Evolutionary conservation across 2,329 filamentous ascomycete genomes (phyloP).

Genomic region (Aspergillus flavus): DNA sequence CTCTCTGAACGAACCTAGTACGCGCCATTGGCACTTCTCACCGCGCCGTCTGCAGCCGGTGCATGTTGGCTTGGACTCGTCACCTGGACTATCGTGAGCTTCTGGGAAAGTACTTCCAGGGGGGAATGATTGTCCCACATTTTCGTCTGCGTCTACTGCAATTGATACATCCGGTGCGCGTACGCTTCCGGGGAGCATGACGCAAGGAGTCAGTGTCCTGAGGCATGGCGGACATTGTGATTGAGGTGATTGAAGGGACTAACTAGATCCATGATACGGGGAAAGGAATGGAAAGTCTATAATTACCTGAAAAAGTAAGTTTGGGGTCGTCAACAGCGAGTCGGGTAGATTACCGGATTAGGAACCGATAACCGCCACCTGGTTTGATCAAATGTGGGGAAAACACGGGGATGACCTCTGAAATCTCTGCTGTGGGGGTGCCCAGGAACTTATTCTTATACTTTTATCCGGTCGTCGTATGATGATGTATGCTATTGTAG

Average conservation of each 20-base stretch:
- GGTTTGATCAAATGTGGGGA: constrained; percentile 8
- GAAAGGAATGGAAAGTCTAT: not conserved
- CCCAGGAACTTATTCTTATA: not conserved
- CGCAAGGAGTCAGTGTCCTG: constrained; percentile 9
- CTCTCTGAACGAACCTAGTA: constrained; percentile 34
- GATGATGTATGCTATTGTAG: not conserved
- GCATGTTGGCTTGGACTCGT: constrained; percentile 35
- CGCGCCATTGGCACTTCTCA: constrained; percentile 35
- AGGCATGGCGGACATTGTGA: not conserved
- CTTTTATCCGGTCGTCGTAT: not conserved
- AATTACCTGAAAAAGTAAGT: not conserved
- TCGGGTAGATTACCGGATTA: constrained; percentile 16
- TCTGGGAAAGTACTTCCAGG: not conserved
- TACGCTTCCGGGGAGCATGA: constrained; percentile 25
- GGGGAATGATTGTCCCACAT: constrained; percentile 21
- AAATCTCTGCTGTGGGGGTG: not conserved
- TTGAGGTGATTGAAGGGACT: constrained; percentile 5
- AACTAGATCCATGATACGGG: not conserved
- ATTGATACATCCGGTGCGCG: constrained; percentile 35
- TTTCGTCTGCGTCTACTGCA: constrained; percentile 37
- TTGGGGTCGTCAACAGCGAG: constrained; percentile 6
- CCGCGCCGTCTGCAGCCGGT: constrained; percentile 33
- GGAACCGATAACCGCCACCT: constrained; percentile 22
- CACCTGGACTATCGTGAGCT: constrained; percentile 21
- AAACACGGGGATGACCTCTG: not conserved